Evolutionary conservation across 1,139 yeast genomes (phyloP).

Genomic region (Debaryomyces sp.): DNA sequence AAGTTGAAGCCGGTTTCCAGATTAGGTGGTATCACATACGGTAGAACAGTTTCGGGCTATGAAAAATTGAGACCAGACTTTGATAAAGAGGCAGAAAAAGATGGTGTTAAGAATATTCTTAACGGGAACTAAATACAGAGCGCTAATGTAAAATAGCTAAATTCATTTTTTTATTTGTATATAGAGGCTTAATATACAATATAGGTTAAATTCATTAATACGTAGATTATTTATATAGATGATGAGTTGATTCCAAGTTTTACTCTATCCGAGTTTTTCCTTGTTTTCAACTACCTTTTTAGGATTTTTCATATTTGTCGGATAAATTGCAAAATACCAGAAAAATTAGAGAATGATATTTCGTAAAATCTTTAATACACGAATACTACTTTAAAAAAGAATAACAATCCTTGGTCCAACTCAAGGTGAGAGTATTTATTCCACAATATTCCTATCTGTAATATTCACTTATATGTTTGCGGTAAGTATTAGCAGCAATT

Average conservation of each 20-base stretch:
- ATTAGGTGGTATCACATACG: conserved; percentile 58
- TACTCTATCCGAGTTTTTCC: too few species aligned
- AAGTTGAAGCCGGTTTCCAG: conserved; percentile 58
- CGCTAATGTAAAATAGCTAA: conserved; percentile 5
- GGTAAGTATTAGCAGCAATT: not conserved
- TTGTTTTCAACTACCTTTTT: too few species aligned
- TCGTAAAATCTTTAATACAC: too few species aligned
- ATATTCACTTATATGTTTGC: too few species aligned
- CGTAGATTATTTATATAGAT: too few species aligned
- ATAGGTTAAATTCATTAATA: not conserved
- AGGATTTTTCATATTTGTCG: too few species aligned
- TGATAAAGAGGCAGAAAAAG: conserved; percentile 17
- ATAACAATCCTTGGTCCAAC: not conserved
- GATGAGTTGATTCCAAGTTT: too few species aligned
- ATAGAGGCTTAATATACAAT: not conserved
- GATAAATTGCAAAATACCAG: too few species aligned
- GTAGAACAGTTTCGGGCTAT: conserved; percentile 43
- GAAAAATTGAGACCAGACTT: conserved; percentile 48
- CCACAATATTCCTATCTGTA: not conserved
- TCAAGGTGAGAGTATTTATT: too few species aligned
- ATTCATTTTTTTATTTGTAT: not conserved
- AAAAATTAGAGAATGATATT: too few species aligned
- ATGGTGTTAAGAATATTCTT: conserved; percentile 6
- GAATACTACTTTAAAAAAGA: not conserved
- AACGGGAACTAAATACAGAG: conserved; percentile 2